Evolutionary conservation across 2,329 filamentous ascomycete species (phyloP), one percentile per base, ranked within the genome.

Genomic region (Mariannaea elegans): DNA sequence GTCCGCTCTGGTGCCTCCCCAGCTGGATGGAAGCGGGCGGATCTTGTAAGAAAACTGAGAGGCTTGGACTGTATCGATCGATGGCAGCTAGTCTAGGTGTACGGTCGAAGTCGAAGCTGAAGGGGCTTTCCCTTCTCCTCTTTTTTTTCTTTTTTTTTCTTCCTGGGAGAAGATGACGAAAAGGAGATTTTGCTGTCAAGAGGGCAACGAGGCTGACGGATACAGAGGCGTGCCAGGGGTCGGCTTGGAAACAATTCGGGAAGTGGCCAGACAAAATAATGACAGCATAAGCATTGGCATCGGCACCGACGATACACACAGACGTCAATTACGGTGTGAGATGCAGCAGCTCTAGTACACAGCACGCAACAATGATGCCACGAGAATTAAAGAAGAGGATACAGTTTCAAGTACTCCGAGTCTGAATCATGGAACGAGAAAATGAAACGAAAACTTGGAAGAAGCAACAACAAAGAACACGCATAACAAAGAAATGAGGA

Each of bases 231-330:
- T 44, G 29, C 27, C 9, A 9, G 19, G 29, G 23, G 44, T 27
- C 23, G 41, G 31, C 23, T 39, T 46, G 38, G 31, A 44, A 51
- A 50, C 53, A 56, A 38, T 6, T 39, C 6, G 34, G 53, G 12
- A 50, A 34, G 45, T 39, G 32, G 47, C 29, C 46, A 57, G 46
- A 46, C 54, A 29, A 56, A 29, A 56, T 39, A 54, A 19, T 27
- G 29, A 27, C 46, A 42, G 47, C 47, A 45, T 29, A 48, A 41
- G 34, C 38, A 45, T 50, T 27, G 34, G 51, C 42, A 54, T 38
- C 32, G 34, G 46, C 39, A 50, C 39, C 31, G 19, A n/a, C 16
- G 13, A n/a, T n/a, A 52, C 29, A 31, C 44, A 49, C 24, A 32
- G 44, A 54, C 39, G 39, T 27, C 9, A 27, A 6, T 27, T 27